Base-by-base conservation (phyloP, 768 basidiomycete species). In the Mycena chlorophos region DNA sequence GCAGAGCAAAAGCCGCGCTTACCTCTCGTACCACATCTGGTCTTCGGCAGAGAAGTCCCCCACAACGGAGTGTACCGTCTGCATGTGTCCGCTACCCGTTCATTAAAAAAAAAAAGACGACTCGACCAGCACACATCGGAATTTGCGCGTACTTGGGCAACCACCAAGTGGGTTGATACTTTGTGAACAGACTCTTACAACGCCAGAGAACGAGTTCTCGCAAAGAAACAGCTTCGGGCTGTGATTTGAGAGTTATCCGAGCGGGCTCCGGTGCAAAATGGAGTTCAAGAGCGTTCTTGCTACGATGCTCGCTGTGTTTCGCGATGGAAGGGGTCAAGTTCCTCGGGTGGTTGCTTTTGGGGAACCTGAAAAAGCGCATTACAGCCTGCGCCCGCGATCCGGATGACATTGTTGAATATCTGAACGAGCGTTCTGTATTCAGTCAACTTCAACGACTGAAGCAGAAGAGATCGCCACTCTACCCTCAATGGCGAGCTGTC, bases 21-120 rank as follows among this genome's bases (percentile, higher is more conserved):
- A 42, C 60, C 60, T 39, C 14, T 81, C 70, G 65, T 86, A 88
- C 58, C 71, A 73, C 54, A 88, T 76, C 42, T 68, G 71, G 67
- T 87, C 82, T 40, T 74, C 69, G 51, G 77, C 76, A 2, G 82
- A 79, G 60, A 87, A 86, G 63, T 87, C 75, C 1, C 84, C 85
- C 4, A 83, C 31, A 2, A 84, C 79, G 50, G 79, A 79, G 52
- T 85, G 86, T 16, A 80, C 63, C 2, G 85, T 87, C 63, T 87
- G 86, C 13, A 86, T 60, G 64, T 88, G 85, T 3, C 83, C 85
- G 66, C 60, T 61, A 25, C 3, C n/a, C n/a, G n/a, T 2, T 49
- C 1, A 2, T 39, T 25, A 28, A 14, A 19, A 16, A 27, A 31
- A 23, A 10, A 20, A 12, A 2, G 13, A 43, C n/a, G n/a, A n/a